These are phyloP conservation scores for Botrytis porri DNA, from an alignment of 2,329 filamentous ascomycete genomes.

Conservation along the genomic window DNA sequence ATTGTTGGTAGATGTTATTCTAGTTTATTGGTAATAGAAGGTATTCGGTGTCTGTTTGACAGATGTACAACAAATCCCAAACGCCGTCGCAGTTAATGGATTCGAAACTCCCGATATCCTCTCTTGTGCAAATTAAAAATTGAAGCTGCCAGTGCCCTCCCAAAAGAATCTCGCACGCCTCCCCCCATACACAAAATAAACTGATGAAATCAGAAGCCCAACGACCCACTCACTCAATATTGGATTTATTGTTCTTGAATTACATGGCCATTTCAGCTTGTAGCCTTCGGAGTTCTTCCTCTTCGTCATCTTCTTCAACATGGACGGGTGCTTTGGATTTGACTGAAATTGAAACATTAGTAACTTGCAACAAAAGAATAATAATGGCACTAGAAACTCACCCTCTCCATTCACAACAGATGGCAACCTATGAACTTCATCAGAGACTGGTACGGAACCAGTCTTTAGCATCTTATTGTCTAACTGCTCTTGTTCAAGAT, in stretches of 20 bases:
- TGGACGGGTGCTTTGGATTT: conserved; percentile 49
- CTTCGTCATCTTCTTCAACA: conserved; percentile 85
- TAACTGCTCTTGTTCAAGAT: conserved; percentile 85
- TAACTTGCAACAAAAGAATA: neutral
- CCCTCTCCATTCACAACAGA: conserved; percentile 70
- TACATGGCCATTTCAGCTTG: conserved; percentile 97
- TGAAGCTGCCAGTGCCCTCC: conserved; percentile 27
- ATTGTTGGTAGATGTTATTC: conserved; percentile 20
- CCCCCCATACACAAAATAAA: conserved; percentile 24
- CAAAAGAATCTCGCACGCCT: conserved; percentile 33
- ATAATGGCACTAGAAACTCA: conserved; percentile 49
- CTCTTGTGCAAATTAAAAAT: conserved; percentile 24
- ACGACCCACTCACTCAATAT: conserved; percentile 20
- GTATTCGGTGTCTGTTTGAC: conserved; percentile 25
- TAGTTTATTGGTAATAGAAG: conserved; percentile 20
- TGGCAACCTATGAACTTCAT: conserved; percentile 75
- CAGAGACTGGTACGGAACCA: conserved; percentile 76
- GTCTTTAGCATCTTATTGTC: conserved; percentile 93
- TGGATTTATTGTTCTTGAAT: conserved; percentile 31
- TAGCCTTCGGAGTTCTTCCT: conserved; percentile 87
- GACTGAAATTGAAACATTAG: conserved; percentile 40
- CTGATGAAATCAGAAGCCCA: conserved; percentile 26
- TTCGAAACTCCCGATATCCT: conserved; percentile 22
- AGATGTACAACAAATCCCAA: conserved; percentile 34
- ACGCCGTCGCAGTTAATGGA: conserved; percentile 29